A percentile compares a stretch with the other conserved stretches of the same genome.
These are phyloP conservation scores for Leptographium lundbergii DNA, from an alignment of 2,329 filamentous ascomycete genomes.

Conservation along the genomic window DNA sequence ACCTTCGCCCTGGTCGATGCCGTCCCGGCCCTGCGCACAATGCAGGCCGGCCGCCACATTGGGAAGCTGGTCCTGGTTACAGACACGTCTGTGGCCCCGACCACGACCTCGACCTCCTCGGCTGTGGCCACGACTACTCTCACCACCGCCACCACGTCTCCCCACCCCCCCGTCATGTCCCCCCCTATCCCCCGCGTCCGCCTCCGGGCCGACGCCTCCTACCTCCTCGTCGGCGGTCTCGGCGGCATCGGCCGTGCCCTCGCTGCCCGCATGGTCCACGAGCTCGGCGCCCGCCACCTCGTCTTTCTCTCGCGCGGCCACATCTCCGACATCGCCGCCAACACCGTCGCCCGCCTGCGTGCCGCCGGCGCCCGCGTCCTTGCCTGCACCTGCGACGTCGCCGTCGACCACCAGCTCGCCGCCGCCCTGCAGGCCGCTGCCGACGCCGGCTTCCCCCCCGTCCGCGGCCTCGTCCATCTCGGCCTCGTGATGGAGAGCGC, in stretches of 20 bases:
- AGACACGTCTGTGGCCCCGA: neutral
- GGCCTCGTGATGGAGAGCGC: constrained; percentile 12
- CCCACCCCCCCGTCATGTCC: constrained; percentile 6
- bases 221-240: constrained; percentile 18
- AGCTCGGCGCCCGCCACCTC: constrained; percentile 9
- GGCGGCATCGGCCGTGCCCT: constrained; percentile 17
- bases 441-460: constrained; percentile 7
- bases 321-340: constrained; percentile 3
- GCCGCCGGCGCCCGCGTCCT: constrained; percentile 4
- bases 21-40: constrained; percentile 27
- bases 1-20: constrained; percentile 14
- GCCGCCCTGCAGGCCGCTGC: constrained; percentile 2
- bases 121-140: neutral
- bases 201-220: constrained; percentile 9
- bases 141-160: neutral
- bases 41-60: constrained; percentile 27
- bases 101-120: neutral
- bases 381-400: constrained; percentile 10
- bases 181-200: neutral
- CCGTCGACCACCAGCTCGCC: constrained; percentile 6
- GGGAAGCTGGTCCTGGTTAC: constrained; percentile 18
- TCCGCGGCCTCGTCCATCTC: constrained; percentile 11
- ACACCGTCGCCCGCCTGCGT: constrained; percentile 3
- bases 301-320: constrained; percentile 10
- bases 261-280: constrained; percentile 14